These are phyloP conservation scores for Xylariaceae sp. DNA, from an alignment of 2,329 filamentous ascomycete species.

Conservation along the genomic window DNA sequence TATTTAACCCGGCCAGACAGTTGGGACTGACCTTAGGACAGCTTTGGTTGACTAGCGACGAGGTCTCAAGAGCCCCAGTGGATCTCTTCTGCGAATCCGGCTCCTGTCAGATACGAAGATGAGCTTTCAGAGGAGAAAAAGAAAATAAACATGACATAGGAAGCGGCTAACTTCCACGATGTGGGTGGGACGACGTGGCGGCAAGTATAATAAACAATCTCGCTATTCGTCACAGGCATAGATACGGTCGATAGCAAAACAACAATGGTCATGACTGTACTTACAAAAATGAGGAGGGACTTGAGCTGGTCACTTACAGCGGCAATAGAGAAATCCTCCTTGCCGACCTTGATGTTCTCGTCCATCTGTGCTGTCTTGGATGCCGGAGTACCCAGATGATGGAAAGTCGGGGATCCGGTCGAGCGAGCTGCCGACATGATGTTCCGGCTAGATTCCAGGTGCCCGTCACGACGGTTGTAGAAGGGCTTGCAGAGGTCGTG, in stretches of 20 bases:
- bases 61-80: constrained; percentile 57
- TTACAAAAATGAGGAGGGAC: constrained; percentile 42
- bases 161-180: not conserved
- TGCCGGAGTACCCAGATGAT: constrained; percentile 43
- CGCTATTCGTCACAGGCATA: not conserved
- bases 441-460: constrained; percentile 14
- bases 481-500: constrained; percentile 5
- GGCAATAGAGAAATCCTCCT: constrained; percentile 44
- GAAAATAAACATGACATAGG: not conserved
- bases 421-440: constrained; percentile 50
- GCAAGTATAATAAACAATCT: not conserved
- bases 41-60: constrained; percentile 62
- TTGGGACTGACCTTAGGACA: constrained; percentile 55
- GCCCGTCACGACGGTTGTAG: not conserved
- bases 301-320: constrained; percentile 44
- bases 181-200: not conserved
- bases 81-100: constrained; percentile 49
- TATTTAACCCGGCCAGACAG: not conserved
- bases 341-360: constrained; percentile 48
- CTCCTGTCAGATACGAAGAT: constrained; percentile 30
- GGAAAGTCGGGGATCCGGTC: constrained; percentile 51
- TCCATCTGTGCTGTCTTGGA: constrained; percentile 44
- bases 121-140: not conserved
- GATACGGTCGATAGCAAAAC: not conserved
- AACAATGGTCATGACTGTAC: constrained; percentile 30